phyloP scores from a whole-genome alignment of 495 filamentous ascomycete species.

The Podospora tetraspora region DNA sequence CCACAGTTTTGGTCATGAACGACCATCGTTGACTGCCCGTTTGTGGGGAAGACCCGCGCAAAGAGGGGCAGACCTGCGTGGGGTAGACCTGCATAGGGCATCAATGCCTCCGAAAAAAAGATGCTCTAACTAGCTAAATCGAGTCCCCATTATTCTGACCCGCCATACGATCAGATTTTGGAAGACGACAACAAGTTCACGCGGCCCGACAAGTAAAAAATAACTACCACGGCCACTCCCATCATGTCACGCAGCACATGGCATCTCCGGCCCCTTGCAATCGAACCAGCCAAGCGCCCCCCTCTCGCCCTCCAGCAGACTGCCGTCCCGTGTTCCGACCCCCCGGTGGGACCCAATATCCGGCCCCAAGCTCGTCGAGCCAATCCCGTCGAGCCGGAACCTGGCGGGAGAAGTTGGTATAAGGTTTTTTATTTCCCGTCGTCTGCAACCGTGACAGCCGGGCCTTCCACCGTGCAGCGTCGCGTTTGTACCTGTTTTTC shows the following conservation, averaged over 20 bases:
- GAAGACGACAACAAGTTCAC: background rate
- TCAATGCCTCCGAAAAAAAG: no score
- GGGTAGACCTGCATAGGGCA: no score
- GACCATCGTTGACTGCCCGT: no score
- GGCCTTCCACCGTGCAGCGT: background rate
- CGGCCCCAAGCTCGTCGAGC: background rate
- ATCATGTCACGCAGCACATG: background rate
- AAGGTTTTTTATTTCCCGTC: background rate
- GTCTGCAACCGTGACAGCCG: background rate
- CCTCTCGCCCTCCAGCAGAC: background rate
- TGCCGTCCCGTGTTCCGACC: background rate
- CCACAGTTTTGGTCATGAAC: no score
- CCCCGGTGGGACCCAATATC: background rate
- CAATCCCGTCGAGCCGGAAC: background rate
- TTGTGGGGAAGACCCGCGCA: no score
- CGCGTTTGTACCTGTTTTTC: background rate
- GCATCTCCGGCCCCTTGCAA: background rate
- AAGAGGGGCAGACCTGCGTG: no score
- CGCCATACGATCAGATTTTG: no score
- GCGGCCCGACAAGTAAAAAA: background rate
- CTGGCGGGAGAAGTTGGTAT: background rate
- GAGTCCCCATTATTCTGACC: no score
- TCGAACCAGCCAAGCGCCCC: background rate
- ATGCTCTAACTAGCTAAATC: no score
- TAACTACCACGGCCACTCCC: background rate